phyloP scores from a whole-genome alignment of 257 asterid species.

The Capsicum rhomboideum region DNA sequence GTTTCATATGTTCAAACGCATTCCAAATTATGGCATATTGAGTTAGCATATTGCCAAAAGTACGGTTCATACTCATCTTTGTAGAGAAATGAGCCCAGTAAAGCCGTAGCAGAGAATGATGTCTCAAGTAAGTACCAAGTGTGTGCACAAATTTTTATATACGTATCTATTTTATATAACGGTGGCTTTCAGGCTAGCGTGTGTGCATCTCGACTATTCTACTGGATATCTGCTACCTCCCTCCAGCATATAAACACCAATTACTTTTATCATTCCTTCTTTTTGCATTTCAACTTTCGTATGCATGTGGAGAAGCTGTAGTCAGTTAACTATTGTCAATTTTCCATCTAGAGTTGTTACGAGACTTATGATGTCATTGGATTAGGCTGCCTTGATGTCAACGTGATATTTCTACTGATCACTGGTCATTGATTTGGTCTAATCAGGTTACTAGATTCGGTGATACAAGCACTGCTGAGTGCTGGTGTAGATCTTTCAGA shows the following conservation, averaged over 20 bases:
- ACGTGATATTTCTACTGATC: neutral
- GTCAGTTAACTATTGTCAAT: neutral
- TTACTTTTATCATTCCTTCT: neutral
- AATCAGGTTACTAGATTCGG: slow-evolving; percentile 68
- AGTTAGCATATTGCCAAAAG: neutral
- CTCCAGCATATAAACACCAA: neutral
- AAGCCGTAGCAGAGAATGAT: neutral
- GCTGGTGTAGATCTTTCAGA: slow-evolving; percentile 82
- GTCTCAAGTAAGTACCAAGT: neutral
- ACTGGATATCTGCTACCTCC: neutral
- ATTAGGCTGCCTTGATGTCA: neutral
- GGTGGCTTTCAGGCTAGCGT: neutral
- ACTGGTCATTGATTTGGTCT: neutral
- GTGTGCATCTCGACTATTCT: neutral
- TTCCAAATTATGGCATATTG: neutral
- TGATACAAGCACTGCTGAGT: slow-evolving; percentile 76
- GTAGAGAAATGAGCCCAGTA: neutral
- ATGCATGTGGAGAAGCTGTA: neutral
- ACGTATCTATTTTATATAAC: neutral
- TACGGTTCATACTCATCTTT: neutral
- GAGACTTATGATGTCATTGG: neutral
- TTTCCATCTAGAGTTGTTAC: neutral
- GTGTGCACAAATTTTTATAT: neutral
- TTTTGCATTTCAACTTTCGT: neutral
- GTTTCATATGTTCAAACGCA: neutral